Evolutionary conservation across 441 rosid genomes (phyloP).

Genomic region (Euphorbia celastroides): DNA sequence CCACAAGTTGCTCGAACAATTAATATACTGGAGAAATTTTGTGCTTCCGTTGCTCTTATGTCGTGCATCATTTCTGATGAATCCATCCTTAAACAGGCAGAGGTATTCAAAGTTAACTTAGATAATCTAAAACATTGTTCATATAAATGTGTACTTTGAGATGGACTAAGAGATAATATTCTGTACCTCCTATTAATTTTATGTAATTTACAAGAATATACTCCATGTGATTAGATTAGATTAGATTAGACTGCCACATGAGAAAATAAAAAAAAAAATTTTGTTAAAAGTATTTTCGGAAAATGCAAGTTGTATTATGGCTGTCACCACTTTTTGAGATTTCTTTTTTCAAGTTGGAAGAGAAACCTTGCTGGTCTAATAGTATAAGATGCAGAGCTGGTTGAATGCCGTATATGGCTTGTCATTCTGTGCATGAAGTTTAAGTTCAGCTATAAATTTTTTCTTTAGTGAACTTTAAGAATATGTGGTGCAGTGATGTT

Average conservation of each 20-base stretch:
- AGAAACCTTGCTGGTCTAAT: not conserved
- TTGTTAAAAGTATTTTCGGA: not conserved
- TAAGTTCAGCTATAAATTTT: not conserved
- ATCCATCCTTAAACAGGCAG: slow-evolving; percentile 58
- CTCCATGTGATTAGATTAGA: not conserved
- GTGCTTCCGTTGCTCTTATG: slow-evolving; percentile 41
- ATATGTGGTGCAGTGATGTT: not conserved
- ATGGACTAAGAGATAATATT: not conserved
- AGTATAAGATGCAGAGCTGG: too few relatives aligned
- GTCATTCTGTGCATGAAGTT: not conserved
- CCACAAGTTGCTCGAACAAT: slow-evolving; percentile 35
- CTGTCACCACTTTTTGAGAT: not conserved
- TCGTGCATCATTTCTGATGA: slow-evolving; percentile 67
- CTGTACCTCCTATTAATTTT: not conserved
- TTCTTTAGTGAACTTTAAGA: not conserved
- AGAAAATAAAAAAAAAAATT: not conserved
- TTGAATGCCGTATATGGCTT: too few relatives aligned
- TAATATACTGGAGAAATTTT: slow-evolving; percentile 53
- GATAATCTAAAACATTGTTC: not conserved
- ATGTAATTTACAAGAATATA: not conserved
- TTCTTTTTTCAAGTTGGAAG: not conserved
- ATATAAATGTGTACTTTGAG: too few relatives aligned
- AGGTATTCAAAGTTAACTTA: slow-evolving; percentile 44
- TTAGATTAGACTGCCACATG: not conserved
- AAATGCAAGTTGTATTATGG: not conserved